A percentile compares a stretch with the other conserved stretches of the same genome.
Evolutionary conservation across 768 basidiomycete species (phyloP).

Genomic region (Rhodocollybia butyracea): DNA sequence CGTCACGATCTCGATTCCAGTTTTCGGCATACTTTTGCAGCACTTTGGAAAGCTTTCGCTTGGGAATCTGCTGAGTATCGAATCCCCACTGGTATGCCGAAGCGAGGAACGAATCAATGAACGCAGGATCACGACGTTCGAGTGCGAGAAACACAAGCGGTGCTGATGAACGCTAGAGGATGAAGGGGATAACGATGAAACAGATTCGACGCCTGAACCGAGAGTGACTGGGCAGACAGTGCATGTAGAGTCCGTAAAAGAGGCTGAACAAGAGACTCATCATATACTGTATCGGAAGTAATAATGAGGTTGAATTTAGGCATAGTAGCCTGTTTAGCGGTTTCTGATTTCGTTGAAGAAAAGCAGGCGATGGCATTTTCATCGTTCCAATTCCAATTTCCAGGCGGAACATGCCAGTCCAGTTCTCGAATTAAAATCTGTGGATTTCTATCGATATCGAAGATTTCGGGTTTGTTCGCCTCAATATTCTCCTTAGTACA

Average conservation of each 20-base stretch:
- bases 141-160: constrained; percentile 64
- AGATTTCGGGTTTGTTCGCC: constrained; percentile 45
- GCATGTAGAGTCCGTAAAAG: constrained; percentile 66
- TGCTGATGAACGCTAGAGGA: too few species aligned
- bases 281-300: constrained; percentile 83
- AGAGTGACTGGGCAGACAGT: constrained; percentile 42
- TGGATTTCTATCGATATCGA: not conserved
- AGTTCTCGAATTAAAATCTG: constrained; percentile 60
- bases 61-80: constrained; percentile 52
- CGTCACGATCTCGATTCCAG: constrained; percentile 51
- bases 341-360: constrained; percentile 14
- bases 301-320: constrained; percentile 76
- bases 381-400: constrained; percentile 55
- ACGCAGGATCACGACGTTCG: constrained; percentile 70
- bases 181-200: not conserved
- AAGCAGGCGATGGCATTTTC: constrained; percentile 28
- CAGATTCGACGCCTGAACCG: constrained; percentile 16
- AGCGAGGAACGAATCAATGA: constrained; percentile 57
- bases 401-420: constrained; percentile 63
- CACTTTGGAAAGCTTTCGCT: constrained; percentile 55
- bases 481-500: constrained; percentile 59
- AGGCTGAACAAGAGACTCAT: constrained; percentile 55
- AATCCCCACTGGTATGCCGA: constrained; percentile 61
- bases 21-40: constrained; percentile 52
- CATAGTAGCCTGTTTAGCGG: constrained; percentile 23